Conservation (phyloP, 2,329 filamentous ascomycete species). For the Cercospora sp. region DNA sequence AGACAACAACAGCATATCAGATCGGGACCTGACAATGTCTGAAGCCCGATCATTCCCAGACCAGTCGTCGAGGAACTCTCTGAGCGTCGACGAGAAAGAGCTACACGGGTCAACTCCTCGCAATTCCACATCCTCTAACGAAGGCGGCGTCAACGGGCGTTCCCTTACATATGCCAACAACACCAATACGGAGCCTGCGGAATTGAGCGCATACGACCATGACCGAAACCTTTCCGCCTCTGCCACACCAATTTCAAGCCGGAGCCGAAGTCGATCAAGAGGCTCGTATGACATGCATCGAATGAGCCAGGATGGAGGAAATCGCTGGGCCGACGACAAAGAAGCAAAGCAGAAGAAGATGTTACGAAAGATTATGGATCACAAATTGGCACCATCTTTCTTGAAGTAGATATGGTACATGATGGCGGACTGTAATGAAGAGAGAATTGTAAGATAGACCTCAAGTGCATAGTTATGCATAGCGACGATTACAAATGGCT, state of each 20-base stretch:
- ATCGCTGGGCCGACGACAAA: slow-evolving; percentile 5
- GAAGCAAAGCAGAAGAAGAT: slow-evolving; percentile 10
- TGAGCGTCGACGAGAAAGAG: neutral
- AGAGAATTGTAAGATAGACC: neutral
- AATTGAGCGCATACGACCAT: slow-evolving; percentile 6
- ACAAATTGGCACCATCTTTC: slow-evolving; percentile 13
- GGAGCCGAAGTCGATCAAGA: slow-evolving; percentile 3
- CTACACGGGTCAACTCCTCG: neutral
- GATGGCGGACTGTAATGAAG: neutral
- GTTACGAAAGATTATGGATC: slow-evolving; percentile 3
- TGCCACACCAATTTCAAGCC: slow-evolving; percentile 2
- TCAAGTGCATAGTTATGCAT: neutral
- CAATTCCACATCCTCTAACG: neutral
- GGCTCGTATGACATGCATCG: slow-evolving; percentile 10
- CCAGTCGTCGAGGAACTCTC: slow-evolving; percentile 4
- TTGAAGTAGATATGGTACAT: neutral
- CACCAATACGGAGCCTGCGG: slow-evolving; percentile 3
- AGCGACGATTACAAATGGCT: neutral
- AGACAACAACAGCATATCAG: neutral
- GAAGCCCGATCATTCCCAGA: slow-evolving; percentile 8
- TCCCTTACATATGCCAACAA: neutral
- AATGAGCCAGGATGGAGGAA: slow-evolving; percentile 7
- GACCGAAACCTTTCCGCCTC: neutral
- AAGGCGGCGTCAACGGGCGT: neutral
- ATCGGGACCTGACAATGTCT: neutral